Evolutionary conservation across 2,329 filamentous ascomycete genomes (phyloP).

Genomic region (Ophiostoma australiae): DNA sequence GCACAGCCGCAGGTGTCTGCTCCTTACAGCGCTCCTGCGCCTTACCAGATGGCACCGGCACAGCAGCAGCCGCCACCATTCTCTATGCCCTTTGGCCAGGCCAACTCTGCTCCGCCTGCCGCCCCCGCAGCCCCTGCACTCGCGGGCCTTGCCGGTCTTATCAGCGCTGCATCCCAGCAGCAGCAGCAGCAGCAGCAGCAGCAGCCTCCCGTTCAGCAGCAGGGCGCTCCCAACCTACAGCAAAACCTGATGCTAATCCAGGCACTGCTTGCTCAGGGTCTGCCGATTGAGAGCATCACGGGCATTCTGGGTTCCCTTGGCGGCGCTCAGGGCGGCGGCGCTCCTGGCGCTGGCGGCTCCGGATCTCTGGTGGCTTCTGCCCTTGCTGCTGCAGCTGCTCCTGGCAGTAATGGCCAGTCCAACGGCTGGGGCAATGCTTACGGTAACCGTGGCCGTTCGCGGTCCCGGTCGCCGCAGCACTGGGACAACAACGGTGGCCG

Average conservation of each 20-base stretch:
- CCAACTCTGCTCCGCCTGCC: constrained; percentile 31
- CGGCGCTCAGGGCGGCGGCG: constrained; percentile 35
- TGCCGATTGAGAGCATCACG: constrained; percentile 72
- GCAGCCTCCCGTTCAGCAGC: constrained; percentile 28
- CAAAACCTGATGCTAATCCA: constrained; percentile 72
- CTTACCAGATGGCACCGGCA: constrained; percentile 35
- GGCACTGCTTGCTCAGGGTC: constrained; percentile 66
- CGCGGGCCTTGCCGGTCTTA: constrained; percentile 19
- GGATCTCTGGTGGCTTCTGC: constrained; percentile 24
- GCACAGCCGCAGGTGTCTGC: constrained; percentile 45
- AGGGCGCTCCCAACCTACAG: constrained; percentile 48
- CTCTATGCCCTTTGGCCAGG: constrained; percentile 29
- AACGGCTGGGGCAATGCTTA: constrained; percentile 32
- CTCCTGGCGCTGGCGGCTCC: constrained; percentile 23
- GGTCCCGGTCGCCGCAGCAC: constrained; percentile 71
- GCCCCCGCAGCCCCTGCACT: constrained; percentile 30
- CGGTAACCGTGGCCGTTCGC: constrained; percentile 56
- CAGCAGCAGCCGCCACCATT: constrained; percentile 30
- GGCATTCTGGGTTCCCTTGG: constrained; percentile 52
- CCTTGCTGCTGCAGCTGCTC: constrained; percentile 30
- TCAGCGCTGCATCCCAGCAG: constrained; percentile 19
- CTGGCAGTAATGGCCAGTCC: constrained; percentile 19
- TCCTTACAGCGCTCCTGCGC: constrained; percentile 40
- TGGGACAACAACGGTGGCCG: constrained; percentile 64
- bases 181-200: constrained; percentile 33